phyloP scores from a whole-genome alignment of 2,329 filamentous ascomycete species.

The Lecanicillium sp. region DNA sequence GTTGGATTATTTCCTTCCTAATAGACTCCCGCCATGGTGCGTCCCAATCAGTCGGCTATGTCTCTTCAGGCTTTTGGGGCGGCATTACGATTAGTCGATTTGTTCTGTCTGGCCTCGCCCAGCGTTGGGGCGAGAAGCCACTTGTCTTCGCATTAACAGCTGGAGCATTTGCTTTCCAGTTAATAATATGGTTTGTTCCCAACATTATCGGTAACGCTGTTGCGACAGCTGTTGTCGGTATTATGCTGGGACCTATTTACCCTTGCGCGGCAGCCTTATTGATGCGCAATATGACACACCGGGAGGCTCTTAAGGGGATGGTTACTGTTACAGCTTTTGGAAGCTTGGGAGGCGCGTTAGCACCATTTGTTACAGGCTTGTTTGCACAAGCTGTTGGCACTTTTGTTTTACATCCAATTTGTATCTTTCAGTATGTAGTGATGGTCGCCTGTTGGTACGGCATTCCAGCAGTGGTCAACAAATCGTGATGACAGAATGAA shows the following conservation, averaged over 20 bases:
- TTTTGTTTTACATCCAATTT: slow-evolving; percentile 59
- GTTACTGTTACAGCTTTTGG: slow-evolving; percentile 64
- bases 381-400: slow-evolving; percentile 55
- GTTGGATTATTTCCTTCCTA: slow-evolving; percentile 82
- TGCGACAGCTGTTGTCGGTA: slow-evolving; percentile 60
- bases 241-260: slow-evolving; percentile 72
- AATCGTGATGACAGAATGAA: too few species aligned
- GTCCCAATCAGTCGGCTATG: slow-evolving; percentile 66
- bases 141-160: slow-evolving; percentile 57
- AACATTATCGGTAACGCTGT: slow-evolving; percentile 64
- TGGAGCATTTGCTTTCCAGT: slow-evolving; percentile 58
- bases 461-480: slow-evolving; percentile 54
- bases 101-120: slow-evolving; percentile 56
- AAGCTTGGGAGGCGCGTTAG: slow-evolving; percentile 58
- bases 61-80: slow-evolving; percentile 63
- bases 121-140: slow-evolving; percentile 59
- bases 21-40: slow-evolving; percentile 64
- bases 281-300: slow-evolving; percentile 48
- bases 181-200: slow-evolving; percentile 72
- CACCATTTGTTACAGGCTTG: slow-evolving; percentile 58
- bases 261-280: slow-evolving; percentile 63
- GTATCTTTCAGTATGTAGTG: slow-evolving; percentile 53
- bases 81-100: slow-evolving; percentile 74
- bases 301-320: slow-evolving; percentile 56
- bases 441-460: slow-evolving; percentile 61